phyloP scores from a whole-genome alignment of 2,329 filamentous ascomycete species.

The Xylariales sp. region DNA sequence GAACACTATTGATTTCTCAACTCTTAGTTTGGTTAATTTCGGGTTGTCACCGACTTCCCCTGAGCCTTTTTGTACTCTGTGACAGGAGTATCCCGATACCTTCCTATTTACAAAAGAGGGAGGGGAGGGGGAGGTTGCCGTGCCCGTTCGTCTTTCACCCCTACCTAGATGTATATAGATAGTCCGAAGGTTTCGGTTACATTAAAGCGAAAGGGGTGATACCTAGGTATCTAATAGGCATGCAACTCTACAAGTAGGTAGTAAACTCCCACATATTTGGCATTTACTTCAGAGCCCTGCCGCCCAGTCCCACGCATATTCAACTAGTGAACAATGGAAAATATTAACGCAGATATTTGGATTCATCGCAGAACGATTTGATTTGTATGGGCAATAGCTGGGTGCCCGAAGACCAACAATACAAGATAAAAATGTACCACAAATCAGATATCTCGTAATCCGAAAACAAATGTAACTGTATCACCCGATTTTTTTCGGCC shows the following conservation, averaged over 20 bases:
- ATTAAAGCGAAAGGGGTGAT: not conserved
- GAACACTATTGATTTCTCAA: too few species aligned
- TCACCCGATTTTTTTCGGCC: slow-evolving; percentile 32
- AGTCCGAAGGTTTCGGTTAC: not conserved
- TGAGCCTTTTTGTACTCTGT: too few species aligned
- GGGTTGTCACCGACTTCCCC: too few species aligned
- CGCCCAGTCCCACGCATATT: not conserved
- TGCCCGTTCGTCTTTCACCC: not conserved
- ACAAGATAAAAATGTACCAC: not conserved
- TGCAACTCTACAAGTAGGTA: not conserved
- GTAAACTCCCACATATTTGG: not conserved
- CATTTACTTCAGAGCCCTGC: not conserved
- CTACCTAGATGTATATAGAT: not conserved
- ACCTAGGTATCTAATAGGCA: not conserved
- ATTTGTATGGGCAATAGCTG: not conserved
- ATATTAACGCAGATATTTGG: not conserved
- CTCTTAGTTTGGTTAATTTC: too few species aligned
- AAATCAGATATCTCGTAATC: slow-evolving; percentile 10
- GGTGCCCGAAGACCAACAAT: not conserved
- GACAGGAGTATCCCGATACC: too few species aligned
- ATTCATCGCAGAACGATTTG: not conserved
- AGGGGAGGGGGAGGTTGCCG: not conserved
- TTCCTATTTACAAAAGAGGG: not conserved
- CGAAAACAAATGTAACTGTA: slow-evolving; percentile 31
- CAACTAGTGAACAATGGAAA: not conserved